phyloP scores from a whole-genome alignment of 1,284 basidiomycete species.

The Trametes hirsuta region DNA sequence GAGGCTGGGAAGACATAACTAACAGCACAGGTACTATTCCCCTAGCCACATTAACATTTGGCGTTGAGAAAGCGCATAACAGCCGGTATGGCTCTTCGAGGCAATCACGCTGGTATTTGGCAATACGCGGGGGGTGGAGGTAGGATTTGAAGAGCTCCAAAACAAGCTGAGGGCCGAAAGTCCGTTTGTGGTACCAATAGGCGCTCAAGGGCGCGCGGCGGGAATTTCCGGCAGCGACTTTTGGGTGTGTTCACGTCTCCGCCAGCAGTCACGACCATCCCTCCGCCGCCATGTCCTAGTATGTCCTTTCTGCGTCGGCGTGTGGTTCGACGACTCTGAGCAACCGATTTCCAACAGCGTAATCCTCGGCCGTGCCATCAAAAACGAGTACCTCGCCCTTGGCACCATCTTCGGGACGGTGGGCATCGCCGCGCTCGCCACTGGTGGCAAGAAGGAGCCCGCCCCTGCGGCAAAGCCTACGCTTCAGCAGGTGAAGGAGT shows the following conservation, averaged over 20 bases:
- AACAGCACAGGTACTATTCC: too few relatives aligned
- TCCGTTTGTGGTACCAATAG: background rate
- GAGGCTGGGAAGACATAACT: too few relatives aligned
- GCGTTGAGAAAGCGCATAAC: too few relatives aligned
- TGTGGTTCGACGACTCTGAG: background rate
- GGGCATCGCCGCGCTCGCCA: conserved; percentile 51
- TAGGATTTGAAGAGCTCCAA: background rate
- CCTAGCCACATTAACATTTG: too few relatives aligned
- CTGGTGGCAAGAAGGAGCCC: conserved; percentile 53
- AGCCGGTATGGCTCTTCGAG: too few relatives aligned
- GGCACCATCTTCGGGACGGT: conserved; percentile 61
- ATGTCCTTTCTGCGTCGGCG: conserved; percentile 20
- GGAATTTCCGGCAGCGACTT: conserved; percentile 20
- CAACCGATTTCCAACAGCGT: conserved; percentile 43
- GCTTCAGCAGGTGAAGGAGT: conserved; percentile 57
- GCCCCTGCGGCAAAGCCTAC: conserved; percentile 43
- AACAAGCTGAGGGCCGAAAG: too few relatives aligned
- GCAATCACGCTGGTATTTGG: too few relatives aligned
- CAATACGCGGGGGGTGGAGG: background rate
- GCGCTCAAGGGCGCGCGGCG: conserved; percentile 3
- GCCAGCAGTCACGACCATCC: conserved; percentile 27
- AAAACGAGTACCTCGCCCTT: conserved; percentile 77
- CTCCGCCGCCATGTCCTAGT: conserved; percentile 46
- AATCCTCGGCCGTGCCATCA: conserved; percentile 74
- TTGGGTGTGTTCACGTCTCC: conserved; percentile 15